These are phyloP conservation scores for Brassica hybrid DNA, from an alignment of 441 rosid genomes.

Conservation along the genomic window DNA sequence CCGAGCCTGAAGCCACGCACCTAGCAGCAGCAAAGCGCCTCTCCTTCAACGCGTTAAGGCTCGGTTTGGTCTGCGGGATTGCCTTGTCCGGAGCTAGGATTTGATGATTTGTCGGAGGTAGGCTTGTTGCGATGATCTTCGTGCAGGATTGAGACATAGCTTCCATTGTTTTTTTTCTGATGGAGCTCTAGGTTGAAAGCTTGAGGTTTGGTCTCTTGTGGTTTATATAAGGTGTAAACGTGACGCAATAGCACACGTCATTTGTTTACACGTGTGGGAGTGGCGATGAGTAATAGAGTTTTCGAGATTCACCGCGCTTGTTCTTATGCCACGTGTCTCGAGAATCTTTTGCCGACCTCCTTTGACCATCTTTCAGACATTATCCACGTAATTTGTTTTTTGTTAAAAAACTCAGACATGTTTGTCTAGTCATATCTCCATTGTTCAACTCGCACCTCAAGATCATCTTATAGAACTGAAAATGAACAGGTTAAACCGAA, in stretches of 20 bases:
- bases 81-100: not conserved
- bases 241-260: conserved; percentile 35
- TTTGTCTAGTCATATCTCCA: not conserved
- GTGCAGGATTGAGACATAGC: conserved; percentile 31
- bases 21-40: conserved; percentile 16
- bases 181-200: conserved; percentile 9
- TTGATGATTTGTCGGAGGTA: conserved; percentile 20
- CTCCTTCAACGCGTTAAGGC: conserved; percentile 7
- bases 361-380: conserved; percentile 12
- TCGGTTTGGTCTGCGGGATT: conserved; percentile 5
- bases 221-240: conserved; percentile 32
- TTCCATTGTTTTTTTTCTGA: conserved; percentile 28
- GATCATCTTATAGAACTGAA: not conserved
- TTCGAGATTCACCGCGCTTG: conserved; percentile 26
- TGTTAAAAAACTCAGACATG: conserved; percentile 32
- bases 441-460: conserved; percentile 9
- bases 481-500: not conserved
- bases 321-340: conserved; percentile 26
- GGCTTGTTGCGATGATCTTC: conserved; percentile 29
- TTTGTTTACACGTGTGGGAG: conserved; percentile 28
- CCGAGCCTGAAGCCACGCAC: conserved; percentile 44
- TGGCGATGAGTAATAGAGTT: conserved; percentile 34
- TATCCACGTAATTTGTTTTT: conserved; percentile 15
- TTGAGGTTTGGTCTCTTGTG: not conserved
- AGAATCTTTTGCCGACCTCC: conserved; percentile 34